Evolutionary conservation across 805 yeast species (phyloP), one percentile per base, ranked within the genome.

Genomic region (Wickerhamiella azymoides): DNA sequence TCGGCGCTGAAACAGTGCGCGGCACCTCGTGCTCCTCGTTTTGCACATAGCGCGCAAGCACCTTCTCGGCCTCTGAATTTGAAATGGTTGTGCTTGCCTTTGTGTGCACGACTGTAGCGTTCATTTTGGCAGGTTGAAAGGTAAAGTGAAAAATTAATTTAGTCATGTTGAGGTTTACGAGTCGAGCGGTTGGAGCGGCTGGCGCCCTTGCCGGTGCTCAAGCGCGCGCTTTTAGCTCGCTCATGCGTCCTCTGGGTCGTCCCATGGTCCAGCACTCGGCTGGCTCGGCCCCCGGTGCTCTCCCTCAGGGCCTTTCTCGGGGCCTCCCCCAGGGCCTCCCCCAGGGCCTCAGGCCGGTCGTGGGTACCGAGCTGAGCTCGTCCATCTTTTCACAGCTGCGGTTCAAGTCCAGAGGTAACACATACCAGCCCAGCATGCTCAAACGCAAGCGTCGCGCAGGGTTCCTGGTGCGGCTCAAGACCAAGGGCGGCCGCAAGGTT

Each of bases 401-500:
- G 17, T 56, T 54, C 49, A 79, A 84, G 61, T 71, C 89, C 33
- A 77, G 95, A 66, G 97, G 98, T 64, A 82, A 84, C 67, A 84
- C 95, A 16, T 89, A 81, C 65, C 96, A 89, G 65, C 98, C 98
- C 44, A 80, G 85, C 50, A 85, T 93, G 5, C 68, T 84, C 52
- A 84, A 83, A 62, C 74, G 97, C 62, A 92, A 92, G 70, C 79
- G 95, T 63, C 77, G 82, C 28, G 71, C 82, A 48, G 98, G 98
- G 0, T 92, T 88, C 57, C 70, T 92, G 60, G 85, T 94, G 10
- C 76, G 96, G 61, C 74, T 81, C 64, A 76, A 79, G 59, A 65
- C 81, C 6, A 74, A 72, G 55, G 72, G 75, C 32, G 96, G 96
- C 7, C 74, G 89, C 54, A 83, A 78, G 59, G 74, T 92, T 33